Conservation (phyloP, 306 rosid genomes). For the Trifolium dubium region DNA sequence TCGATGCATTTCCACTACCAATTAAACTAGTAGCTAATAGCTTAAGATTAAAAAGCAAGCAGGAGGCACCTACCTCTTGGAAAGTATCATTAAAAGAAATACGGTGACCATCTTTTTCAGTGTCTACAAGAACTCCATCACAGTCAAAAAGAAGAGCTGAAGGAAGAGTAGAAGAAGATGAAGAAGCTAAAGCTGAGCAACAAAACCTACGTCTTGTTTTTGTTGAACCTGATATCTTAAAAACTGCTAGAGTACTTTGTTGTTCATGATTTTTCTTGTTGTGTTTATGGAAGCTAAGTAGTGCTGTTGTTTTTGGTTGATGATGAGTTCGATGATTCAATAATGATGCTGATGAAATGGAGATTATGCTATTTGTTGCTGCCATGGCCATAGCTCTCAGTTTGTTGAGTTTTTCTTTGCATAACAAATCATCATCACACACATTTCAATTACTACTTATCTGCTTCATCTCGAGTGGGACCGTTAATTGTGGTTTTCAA, state of each 20-base stretch:
- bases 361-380: slow-evolving; percentile 47
- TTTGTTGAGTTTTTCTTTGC: neutral
- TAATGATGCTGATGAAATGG: slow-evolving; percentile 62
- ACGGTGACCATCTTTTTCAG: slow-evolving; percentile 97
- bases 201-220: slow-evolving; percentile 43
- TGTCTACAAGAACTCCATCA: slow-evolving; percentile 96
- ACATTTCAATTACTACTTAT: slow-evolving; percentile 40
- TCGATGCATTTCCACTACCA: too few relatives aligned
- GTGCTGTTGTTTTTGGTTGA: slow-evolving; percentile 36
- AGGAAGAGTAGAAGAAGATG: slow-evolving; percentile 65
- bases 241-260: neutral
- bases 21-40: too few relatives aligned
- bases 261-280: slow-evolving; percentile 40
- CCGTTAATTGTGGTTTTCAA: slow-evolving; percentile 37
- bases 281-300: slow-evolving; percentile 43
- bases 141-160: slow-evolving; percentile 95
- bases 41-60: neutral
- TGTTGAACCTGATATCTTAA: slow-evolving; percentile 41
- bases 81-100: slow-evolving; percentile 92
- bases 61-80: slow-evolving; percentile 75
- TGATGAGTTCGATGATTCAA: slow-evolving; percentile 45
- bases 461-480: slow-evolving; percentile 42
- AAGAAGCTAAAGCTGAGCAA: slow-evolving; percentile 65
- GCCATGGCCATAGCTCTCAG: slow-evolving; percentile 51
- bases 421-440: neutral